These are phyloP conservation scores for Fusarium continuum DNA, from an alignment of 2,329 filamentous ascomycete genomes.

Conservation along the genomic window DNA sequence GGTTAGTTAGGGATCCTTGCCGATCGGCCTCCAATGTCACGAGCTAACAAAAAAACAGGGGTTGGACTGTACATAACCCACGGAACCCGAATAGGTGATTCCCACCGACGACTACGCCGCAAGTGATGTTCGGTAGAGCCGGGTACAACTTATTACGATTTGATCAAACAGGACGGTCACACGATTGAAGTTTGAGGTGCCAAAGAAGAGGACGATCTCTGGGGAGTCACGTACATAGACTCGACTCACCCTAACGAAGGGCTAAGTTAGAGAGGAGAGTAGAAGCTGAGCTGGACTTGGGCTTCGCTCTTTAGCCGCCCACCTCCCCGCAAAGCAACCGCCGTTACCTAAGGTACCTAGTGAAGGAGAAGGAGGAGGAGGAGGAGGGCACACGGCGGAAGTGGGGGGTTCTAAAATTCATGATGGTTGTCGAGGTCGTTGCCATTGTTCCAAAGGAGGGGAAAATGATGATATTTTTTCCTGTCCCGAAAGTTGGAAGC, in stretches of 20 bases:
- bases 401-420: constrained; percentile 9
- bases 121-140: background rate
- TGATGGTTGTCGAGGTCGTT: background rate
- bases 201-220: background rate
- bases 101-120: constrained; percentile 7
- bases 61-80: too few species aligned
- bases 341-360: too few species aligned
- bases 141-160: background rate
- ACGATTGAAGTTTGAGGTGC: background rate
- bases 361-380: too few species aligned
- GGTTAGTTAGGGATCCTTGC: too few species aligned
- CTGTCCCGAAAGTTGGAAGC: constrained; percentile 30
- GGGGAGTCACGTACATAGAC: constrained; percentile 6
- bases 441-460: background rate
- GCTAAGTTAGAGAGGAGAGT: too few species aligned
- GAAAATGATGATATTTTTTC: background rate
- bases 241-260: background rate
- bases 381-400: background rate
- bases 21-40: too few species aligned
- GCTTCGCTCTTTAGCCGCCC: constrained; percentile 12
- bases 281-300: constrained; percentile 19
- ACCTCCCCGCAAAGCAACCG: too few species aligned
- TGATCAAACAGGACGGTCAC: background rate
- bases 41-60: too few species aligned
- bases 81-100: constrained; percentile 12